phyloP scores from a whole-genome alignment of 1,284 basidiomycete genomes.

The Athelia sp. region DNA sequence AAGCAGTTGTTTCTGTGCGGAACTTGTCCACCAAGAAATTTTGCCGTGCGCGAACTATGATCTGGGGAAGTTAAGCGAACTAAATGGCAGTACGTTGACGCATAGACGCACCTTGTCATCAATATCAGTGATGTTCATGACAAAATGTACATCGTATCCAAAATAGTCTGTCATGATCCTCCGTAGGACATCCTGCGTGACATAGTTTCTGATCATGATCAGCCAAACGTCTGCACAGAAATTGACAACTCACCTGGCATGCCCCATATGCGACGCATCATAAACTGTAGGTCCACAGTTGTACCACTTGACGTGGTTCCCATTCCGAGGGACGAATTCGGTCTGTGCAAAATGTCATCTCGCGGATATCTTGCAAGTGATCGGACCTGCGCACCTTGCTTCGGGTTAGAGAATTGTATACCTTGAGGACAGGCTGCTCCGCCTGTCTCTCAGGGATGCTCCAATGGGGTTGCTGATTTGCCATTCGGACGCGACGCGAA shows the following conservation, averaged over 20 bases:
- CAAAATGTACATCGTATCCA: slow-evolving; percentile 96
- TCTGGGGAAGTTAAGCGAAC: slow-evolving; percentile 43
- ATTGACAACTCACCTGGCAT: slow-evolving; percentile 72
- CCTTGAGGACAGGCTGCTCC: slow-evolving; percentile 67
- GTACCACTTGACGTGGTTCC: slow-evolving; percentile 95
- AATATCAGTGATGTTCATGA: slow-evolving; percentile 99
- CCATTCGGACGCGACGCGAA: slow-evolving; percentile 21
- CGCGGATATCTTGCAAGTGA: slow-evolving; percentile 4
- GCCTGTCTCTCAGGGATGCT: slow-evolving; percentile 38
- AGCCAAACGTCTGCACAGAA: slow-evolving; percentile 8
- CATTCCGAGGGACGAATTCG: slow-evolving; percentile 79
- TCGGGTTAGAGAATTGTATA: slow-evolving; percentile 94
- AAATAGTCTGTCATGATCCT: slow-evolving; percentile 95
- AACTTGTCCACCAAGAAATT: slow-evolving; percentile 75
- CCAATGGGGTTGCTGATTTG: slow-evolving; percentile 51
- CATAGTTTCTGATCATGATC: slow-evolving; percentile 76
- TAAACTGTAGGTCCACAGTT: slow-evolving; percentile 99
- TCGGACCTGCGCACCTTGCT: slow-evolving; percentile 64
- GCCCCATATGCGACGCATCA: slow-evolving; percentile 98
- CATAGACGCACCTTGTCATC: slow-evolving; percentile 86
- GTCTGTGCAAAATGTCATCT: slow-evolving; percentile 39
- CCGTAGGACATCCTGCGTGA: slow-evolving; percentile 94
- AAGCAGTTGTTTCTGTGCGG: slow-evolving; percentile 45
- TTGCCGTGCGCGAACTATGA: slow-evolving; percentile 87
- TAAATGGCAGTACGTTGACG: slow-evolving; percentile 7